Percentiles rank a stretch among this genome's conserved stretches.
phyloP scores from a whole-genome alignment of 106 monocot species.

The Dioscorea zingiberensis region DNA sequence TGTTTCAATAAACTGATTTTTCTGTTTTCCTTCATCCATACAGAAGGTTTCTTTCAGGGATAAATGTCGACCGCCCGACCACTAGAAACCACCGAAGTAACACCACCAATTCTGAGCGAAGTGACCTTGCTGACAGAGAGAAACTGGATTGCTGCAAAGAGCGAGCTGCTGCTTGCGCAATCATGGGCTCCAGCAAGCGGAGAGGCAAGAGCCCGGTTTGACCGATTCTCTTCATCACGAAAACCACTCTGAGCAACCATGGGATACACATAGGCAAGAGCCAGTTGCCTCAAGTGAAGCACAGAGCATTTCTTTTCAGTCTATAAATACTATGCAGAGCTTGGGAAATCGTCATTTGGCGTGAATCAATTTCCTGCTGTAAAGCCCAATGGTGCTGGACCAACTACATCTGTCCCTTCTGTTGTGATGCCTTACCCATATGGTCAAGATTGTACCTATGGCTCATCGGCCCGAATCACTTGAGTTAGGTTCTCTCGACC shows the following conservation, averaged over 20 bases:
- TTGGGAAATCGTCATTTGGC: too few species aligned
- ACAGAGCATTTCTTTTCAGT: too few species aligned
- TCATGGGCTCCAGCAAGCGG: conserved; percentile 23
- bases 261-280: too few species aligned
- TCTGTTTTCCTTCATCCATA: too few species aligned
- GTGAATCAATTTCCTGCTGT: conserved; percentile 23
- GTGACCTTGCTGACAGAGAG: conserved; percentile 46
- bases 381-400: conserved; percentile 21
- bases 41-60: conserved; percentile 47
- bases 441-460: conserved; percentile 35
- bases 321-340: too few species aligned
- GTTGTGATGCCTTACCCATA: conserved; percentile 59
- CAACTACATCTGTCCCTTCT: conserved; percentile 20
- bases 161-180: too few species aligned
- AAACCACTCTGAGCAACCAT: conserved; percentile 22
- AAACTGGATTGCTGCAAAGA: conserved; percentile 51
- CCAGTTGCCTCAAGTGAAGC: too few species aligned
- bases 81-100: conserved; percentile 43
- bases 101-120: conserved; percentile 26
- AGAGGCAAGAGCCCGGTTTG: conserved; percentile 31
- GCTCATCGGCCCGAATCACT: conserved; percentile 48
- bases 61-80: conserved; percentile 32
- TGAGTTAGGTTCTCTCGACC: conserved; percentile 63
- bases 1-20: too few species aligned
- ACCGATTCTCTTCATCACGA: conserved; percentile 17